phyloP scores from a whole-genome alignment of 2,329 filamentous ascomycete species.

The Laburnicola sp. region DNA sequence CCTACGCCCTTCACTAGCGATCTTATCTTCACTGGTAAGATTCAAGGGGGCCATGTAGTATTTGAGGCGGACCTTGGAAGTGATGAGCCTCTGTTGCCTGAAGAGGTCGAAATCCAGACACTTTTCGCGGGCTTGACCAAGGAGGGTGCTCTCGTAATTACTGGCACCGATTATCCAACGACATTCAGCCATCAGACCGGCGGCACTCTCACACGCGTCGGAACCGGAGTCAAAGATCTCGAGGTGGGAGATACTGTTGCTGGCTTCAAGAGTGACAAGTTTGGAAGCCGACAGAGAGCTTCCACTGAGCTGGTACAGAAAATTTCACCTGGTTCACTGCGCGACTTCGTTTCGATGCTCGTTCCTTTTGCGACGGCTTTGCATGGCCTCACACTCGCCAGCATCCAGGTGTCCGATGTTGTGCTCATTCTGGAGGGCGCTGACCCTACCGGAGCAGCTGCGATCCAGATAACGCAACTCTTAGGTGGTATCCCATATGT shows the following conservation, averaged over 20 bases:
- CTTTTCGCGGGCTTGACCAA: not conserved
- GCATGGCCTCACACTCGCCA: too few relatives aligned
- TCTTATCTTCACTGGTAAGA: not conserved
- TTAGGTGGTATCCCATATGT: not conserved
- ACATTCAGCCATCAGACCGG: not conserved
- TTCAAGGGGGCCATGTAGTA: not conserved
- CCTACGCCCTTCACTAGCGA: not conserved
- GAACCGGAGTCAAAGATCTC: not conserved
- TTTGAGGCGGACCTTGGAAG: not conserved
- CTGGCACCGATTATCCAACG: not conserved
- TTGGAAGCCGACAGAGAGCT: not conserved
- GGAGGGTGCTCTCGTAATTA: not conserved
- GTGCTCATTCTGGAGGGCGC: not conserved
- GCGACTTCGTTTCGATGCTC: too few relatives aligned
- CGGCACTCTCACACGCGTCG: not conserved
- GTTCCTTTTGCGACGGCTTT: too few relatives aligned
- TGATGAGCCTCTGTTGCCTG: not conserved
- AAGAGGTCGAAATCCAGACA: not conserved
- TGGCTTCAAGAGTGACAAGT: not conserved
- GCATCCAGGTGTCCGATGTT: not conserved
- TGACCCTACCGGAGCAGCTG: not conserved
- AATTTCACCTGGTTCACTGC: too few relatives aligned
- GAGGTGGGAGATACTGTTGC: not conserved
- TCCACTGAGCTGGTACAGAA: too few relatives aligned
- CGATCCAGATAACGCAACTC: not conserved